phyloP scores from a whole-genome alignment of 345 rosid genomes.

The Moricandia arvensis region DNA sequence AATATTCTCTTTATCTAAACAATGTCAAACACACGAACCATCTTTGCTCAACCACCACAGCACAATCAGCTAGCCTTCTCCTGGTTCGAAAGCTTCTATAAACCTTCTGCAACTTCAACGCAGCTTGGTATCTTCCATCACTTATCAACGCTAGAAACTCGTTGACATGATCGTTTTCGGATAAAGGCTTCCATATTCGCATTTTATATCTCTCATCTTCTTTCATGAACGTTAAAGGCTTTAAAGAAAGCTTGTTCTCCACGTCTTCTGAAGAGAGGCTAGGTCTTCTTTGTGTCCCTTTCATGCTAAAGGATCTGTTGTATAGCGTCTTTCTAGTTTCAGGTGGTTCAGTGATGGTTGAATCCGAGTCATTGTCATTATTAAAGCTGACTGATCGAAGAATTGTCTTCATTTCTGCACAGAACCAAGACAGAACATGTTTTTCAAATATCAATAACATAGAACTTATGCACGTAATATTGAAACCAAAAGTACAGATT shows the following conservation, averaged over 20 bases:
- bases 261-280: constrained; percentile 34
- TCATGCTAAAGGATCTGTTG: constrained; percentile 40
- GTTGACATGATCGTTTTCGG: constrained; percentile 10
- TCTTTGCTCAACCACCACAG: constrained; percentile 89
- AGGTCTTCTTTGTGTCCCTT: constrained; percentile 38
- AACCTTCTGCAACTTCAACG: constrained; percentile 80
- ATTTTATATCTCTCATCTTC: constrained; percentile 28
- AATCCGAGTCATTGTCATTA: constrained; percentile 40
- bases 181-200: constrained; percentile 19
- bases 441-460: background rate
- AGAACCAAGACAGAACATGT: constrained; percentile 10
- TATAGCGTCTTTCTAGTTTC: constrained; percentile 30
- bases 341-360: constrained; percentile 33
- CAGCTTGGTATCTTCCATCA: constrained; percentile 52
- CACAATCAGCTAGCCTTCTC: constrained; percentile 90
- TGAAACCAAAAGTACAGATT: too few species aligned
- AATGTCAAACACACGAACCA: constrained; percentile 49
- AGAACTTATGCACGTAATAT: background rate
- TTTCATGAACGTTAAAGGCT: constrained; percentile 31
- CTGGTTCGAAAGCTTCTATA: constrained; percentile 90
- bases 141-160: constrained; percentile 30
- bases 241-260: constrained; percentile 31
- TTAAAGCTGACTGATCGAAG: constrained; percentile 45
- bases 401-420: constrained; percentile 32
- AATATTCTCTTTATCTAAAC: background rate